Percentiles rank a stretch among this genome's conserved stretches.
These are phyloP conservation scores for Teunomyces panamensis DNA, from an alignment of 805 yeast species.

Conservation along the genomic window DNA sequence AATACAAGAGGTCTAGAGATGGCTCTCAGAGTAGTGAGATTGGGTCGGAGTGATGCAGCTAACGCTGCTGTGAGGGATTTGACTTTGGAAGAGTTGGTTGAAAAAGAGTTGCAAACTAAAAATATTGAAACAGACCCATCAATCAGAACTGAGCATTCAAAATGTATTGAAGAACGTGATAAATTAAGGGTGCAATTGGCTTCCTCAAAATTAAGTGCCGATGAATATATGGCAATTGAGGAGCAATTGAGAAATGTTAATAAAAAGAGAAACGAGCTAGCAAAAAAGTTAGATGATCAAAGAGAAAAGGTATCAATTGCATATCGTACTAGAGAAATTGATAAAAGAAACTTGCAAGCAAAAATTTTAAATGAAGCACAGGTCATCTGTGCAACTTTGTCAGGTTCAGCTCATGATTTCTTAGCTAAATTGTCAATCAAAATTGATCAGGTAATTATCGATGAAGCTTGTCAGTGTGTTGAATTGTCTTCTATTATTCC, in stretches of 20 bases:
- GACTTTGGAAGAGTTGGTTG: conserved; percentile 84
- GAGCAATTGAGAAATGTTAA: conserved; percentile 53
- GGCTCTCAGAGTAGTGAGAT: conserved; percentile 70
- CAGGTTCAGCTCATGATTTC: conserved; percentile 92
- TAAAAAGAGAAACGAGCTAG: conserved; percentile 62
- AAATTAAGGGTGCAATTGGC: conserved; percentile 41
- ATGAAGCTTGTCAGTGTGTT: conserved; percentile 97
- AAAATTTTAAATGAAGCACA: conserved; percentile 71
- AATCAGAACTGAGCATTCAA: conserved; percentile 49
- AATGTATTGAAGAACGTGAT: conserved; percentile 58
- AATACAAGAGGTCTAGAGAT: conserved; percentile 52
- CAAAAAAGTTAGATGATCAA: conserved; percentile 71
- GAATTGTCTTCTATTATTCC: conserved; percentile 92
- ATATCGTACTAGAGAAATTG: conserved; percentile 72
- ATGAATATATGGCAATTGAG: conserved; percentile 47
- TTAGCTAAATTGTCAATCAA: conserved; percentile 68
- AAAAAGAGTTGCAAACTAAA: conserved; percentile 47
- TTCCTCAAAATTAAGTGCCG: conserved; percentile 32
- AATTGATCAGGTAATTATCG: conserved; percentile 89
- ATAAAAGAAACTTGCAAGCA: conserved; percentile 71
- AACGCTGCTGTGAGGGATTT: conserved; percentile 77
- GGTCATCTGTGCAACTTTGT: conserved; percentile 85
- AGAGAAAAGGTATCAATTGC: conserved; percentile 71
- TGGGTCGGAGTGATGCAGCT: conserved; percentile 88
- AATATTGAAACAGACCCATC: conserved; percentile 41